phyloP scores from a whole-genome alignment of 2,329 filamentous ascomycete species.

The Neocatenulostroma microsporum region DNA sequence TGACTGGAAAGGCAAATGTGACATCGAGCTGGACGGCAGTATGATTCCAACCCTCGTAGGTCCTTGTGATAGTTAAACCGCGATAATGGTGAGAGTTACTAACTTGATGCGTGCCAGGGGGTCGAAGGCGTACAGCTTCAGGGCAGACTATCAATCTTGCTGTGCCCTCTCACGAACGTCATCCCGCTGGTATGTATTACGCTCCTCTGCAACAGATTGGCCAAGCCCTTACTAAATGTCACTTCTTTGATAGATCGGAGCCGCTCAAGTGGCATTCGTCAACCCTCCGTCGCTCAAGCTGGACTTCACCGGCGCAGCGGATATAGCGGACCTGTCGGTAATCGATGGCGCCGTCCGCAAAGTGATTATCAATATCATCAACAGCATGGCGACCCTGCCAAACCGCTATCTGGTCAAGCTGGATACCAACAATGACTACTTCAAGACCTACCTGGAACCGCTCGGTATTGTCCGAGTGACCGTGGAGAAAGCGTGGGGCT shows the following conservation, averaged over 20 bases:
- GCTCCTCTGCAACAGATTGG: too few species aligned
- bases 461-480: slow-evolving; percentile 40
- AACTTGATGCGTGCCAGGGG: slow-evolving; percentile 29
- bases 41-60: slow-evolving; percentile 40
- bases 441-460: slow-evolving; percentile 41
- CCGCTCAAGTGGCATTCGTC: slow-evolving; percentile 43
- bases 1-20: slow-evolving; percentile 40
- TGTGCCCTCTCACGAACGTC: slow-evolving; percentile 39
- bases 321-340: slow-evolving; percentile 37
- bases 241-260: slow-evolving; percentile 37
- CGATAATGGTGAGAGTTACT: too few species aligned
- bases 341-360: slow-evolving; percentile 40
- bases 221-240: neutral
- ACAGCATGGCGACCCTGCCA: slow-evolving; percentile 41
- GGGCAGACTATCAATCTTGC: slow-evolving; percentile 39
- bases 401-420: slow-evolving; percentile 46
- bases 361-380: slow-evolving; percentile 38
- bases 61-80: too few species aligned
- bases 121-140: slow-evolving; percentile 40
- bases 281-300: slow-evolving; percentile 41
- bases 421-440: slow-evolving; percentile 41
- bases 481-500: slow-evolving; percentile 34
- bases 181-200: slow-evolving; percentile 38
- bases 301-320: slow-evolving; percentile 42
- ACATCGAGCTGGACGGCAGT: slow-evolving; percentile 41